Conservation (phyloP, 2,329 filamentous ascomycete genomes). For the Sclerotinia subarctica region DNA sequence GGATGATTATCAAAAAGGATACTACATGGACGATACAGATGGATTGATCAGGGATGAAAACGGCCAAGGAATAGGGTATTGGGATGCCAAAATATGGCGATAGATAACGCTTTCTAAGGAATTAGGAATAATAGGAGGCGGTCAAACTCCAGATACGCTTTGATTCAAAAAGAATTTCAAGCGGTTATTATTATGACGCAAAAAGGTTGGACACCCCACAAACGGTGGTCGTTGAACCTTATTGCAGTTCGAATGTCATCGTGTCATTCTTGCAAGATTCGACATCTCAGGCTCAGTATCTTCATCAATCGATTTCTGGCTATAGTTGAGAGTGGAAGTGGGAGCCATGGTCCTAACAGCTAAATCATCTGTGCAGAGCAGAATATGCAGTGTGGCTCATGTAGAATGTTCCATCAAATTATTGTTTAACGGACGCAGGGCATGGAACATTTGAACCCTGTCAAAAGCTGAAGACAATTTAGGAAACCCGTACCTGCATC, state of each 20-base stretch:
- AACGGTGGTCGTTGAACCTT: not conserved
- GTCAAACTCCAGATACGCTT: not conserved
- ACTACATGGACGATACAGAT: constrained; percentile 30
- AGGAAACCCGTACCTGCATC: not conserved
- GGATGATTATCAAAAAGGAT: constrained; percentile 29
- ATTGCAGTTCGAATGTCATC: not conserved
- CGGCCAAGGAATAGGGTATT: not conserved
- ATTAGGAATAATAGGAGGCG: not conserved
- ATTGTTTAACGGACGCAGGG: too few relatives aligned
- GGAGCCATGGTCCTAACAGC: not conserved
- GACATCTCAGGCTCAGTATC: not conserved
- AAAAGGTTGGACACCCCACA: not conserved
- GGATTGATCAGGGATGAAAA: constrained; percentile 23
- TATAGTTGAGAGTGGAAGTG: not conserved
- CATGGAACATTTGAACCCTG: not conserved
- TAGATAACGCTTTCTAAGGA: not conserved
- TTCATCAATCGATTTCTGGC: not conserved
- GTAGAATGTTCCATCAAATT: not conserved
- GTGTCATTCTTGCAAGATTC: too few relatives aligned
- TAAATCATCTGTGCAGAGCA: not conserved
- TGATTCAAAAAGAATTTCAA: not conserved
- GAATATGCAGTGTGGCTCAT: not conserved
- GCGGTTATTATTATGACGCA: not conserved
- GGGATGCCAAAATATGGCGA: not conserved
- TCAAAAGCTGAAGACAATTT: not conserved